Evolutionary conservation across 225 moss, liverwort and hornwort species (phyloP), one percentile per base, ranked within the genome.

Genomic region (Bryoerythrophyllum caledonicum): DNA sequence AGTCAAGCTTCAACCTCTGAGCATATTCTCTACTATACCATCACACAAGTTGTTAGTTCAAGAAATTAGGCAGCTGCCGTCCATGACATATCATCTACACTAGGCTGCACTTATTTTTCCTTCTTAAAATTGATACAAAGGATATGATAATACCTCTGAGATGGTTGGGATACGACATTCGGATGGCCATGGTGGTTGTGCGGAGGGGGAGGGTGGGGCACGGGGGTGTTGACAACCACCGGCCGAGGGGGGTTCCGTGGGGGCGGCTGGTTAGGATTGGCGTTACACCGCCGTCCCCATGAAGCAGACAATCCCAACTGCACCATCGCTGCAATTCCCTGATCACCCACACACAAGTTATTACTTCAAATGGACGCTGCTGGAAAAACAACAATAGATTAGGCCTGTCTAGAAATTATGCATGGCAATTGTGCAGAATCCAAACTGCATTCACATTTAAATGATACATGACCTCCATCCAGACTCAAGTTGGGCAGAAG

Each of bases 161-260:
- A 46, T 65, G 41, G 5, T 60, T 53, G 34, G 43, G 20, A 8
- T 51, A 21, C 26, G 46, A 37, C 63, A 60, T 84, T 87, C 61
- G 87, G 87, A 25, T 87, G 84, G 49, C 87, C 87, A 61, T 87
- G 87, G 84, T 84, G 60, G 79, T 87, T 87, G 74, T 87, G 87
- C 14, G 87, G 87, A 4, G 87, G 87, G 0, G 87, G 87, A 2
- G 87, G 87, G 56, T 87, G 87, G 0, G 87, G 87, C 6, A 81
- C 87, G 0, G 87, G 87, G 21, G 87, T 81, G 76, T 82, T 87
- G 23, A 82, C 74, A 8, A 84, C 79, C 67, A 84, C 79, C 1
- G 87, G 87, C 5, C 81, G 76, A 30, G 84, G 84, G 7, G 87
- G 87, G 48, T 74, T 83, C 28, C 81, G 76, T 10, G 80, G 87